Evolutionary conservation across 1,284 basidiomycete species (phyloP), one percentile per base, ranked within the genome.

Genomic region (Apiotrichum domesticum): DNA sequence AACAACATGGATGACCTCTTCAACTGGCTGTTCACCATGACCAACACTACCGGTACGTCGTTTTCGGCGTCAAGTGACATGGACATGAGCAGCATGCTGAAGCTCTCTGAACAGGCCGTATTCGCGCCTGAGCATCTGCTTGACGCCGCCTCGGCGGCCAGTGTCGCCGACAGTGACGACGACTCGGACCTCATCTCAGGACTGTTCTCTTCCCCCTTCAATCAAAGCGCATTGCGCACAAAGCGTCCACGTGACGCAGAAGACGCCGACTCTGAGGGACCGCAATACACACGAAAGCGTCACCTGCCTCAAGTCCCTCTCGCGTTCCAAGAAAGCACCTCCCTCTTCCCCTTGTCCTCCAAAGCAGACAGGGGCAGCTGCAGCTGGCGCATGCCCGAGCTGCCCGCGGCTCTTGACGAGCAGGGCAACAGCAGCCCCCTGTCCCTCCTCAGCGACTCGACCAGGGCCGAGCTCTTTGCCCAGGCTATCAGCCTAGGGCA

Each of bases 11-110:
- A 63, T 41, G 58, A 63, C 43, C 49, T 58, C 15, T 59, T 59
- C 44, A 51, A 45, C 34, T 63, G 62, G 62, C 54, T 63, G 33
- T 63, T 63, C 52, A 54, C 45, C 46, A 47, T 54, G 9, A 43
- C 52, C 15, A 56, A 51, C 54, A 39, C 50, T 14, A 37, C 40
- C 14, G 40, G 48, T 34, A 39, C 21, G 13, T 21, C 7, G 3
- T 14, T 15, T 6, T 7, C 44, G 8, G 6, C 44, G 7, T 21
- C 6, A 33, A 10, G 32, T 3, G 37, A 6, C 32, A 6, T 11
- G 45, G n/a, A 37, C 46, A 35, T 15, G 41, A 42, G 6, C 41
- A 14, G 10, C 8, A 42, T 42, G 41, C 41, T 42, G n/a, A 42
- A 42, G 41, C 41, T 14, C 7, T 39, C 37, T 6, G 41, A 42